phyloP scores from a whole-genome alignment of 2,329 filamentous ascomycete genomes.

The Paraconiothyrium sp. region DNA sequence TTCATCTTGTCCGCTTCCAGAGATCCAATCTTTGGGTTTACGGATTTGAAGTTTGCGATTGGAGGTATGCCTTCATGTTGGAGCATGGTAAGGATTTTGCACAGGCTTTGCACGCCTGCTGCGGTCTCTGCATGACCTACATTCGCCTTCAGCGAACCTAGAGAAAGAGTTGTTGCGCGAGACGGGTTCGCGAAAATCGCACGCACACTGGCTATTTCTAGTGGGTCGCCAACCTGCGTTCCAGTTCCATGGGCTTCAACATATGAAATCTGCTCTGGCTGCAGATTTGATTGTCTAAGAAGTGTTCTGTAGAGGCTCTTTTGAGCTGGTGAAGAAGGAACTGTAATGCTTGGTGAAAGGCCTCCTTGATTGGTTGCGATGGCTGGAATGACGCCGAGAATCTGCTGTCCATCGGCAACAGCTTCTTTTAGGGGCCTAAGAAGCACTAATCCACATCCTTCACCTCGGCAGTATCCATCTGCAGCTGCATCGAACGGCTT shows the following conservation, averaged over 20 bases:
- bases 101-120: constrained; percentile 30
- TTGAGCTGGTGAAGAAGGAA: constrained; percentile 19
- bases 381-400: constrained; percentile 55
- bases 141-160: constrained; percentile 44
- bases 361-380: constrained; percentile 23
- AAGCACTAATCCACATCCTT: constrained; percentile 59
- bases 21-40: constrained; percentile 30
- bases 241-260: constrained; percentile 33
- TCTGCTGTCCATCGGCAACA: constrained; percentile 58
- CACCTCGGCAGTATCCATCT: constrained; percentile 65
- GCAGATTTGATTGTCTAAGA: constrained; percentile 1
- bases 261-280: constrained; percentile 14
- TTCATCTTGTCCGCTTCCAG: constrained; percentile 22
- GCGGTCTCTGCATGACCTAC: constrained; percentile 40
- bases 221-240: constrained; percentile 31
- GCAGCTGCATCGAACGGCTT: constrained; percentile 52
- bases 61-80: constrained; percentile 30
- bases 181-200: constrained; percentile 23
- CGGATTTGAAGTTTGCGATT: constrained; percentile 24
- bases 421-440: constrained; percentile 62
- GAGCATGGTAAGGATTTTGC: constrained; percentile 43
- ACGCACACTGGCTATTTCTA: constrained; percentile 30
- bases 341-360: constrained; percentile 16
- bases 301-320: constrained; percentile 20
- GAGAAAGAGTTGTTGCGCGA: constrained; percentile 20